Evolutionary conservation across 1,139 yeast species (phyloP).

Genomic region (Hanseniaspora uvarum): DNA sequence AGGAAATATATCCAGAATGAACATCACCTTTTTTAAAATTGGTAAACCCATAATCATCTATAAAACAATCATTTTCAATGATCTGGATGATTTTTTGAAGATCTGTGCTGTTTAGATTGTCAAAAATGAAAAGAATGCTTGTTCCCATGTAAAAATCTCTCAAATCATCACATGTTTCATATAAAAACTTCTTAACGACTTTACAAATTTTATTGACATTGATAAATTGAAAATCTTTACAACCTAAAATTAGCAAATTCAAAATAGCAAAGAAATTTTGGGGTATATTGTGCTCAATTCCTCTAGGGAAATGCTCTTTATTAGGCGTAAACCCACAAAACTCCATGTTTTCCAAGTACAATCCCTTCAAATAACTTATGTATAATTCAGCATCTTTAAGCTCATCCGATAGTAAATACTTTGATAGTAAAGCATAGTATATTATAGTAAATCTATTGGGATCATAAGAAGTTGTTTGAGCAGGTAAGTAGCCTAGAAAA

Average conservation of each 20-base stretch:
- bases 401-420: not conserved
- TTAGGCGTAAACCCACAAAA: constrained; percentile 13
- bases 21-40: constrained; percentile 56
- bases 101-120: constrained; percentile 24
- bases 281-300: not conserved
- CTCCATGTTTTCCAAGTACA: not conserved
- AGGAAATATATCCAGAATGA: constrained; percentile 81
- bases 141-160: constrained; percentile 69
- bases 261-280: constrained; percentile 14
- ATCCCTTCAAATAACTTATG: not conserved
- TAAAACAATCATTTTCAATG: constrained; percentile 34
- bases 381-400: not conserved
- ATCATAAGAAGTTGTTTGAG: not conserved
- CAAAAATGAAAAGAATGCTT: constrained; percentile 48
- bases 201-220: not conserved
- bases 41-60: constrained; percentile 49
- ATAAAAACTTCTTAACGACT: not conserved
- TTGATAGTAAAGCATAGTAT: constrained; percentile 1
- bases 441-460: constrained; percentile 13
- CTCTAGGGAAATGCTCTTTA: not conserved
- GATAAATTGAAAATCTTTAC: constrained; percentile 2
- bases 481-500: not conserved
- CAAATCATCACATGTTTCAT: constrained; percentile 37
- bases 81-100: constrained; percentile 38
- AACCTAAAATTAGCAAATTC: constrained; percentile 3